A percentile compares a stretch with the other conserved stretches of the same genome.
Conservation (phyloP, 257 asterid genomes). For the Knoxia roxburghii region DNA sequence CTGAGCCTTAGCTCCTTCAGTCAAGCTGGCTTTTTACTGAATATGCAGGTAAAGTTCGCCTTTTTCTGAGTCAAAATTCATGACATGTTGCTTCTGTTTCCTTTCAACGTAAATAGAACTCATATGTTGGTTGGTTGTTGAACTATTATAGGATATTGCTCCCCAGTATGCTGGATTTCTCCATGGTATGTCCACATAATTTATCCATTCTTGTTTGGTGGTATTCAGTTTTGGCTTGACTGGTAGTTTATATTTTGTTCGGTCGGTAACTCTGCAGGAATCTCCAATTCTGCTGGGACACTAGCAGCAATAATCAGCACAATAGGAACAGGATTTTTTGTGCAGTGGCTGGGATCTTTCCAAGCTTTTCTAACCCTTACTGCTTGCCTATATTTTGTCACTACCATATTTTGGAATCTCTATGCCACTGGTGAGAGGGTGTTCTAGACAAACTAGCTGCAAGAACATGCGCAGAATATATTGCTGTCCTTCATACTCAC, state of each 20-base stretch:
- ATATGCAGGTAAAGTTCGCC: constrained; percentile 75
- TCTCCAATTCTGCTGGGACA: constrained; percentile 93
- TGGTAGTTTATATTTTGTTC: not conserved
- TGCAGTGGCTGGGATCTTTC: constrained; percentile 90
- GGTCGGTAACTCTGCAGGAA: constrained; percentile 38
- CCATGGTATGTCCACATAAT: constrained; percentile 46
- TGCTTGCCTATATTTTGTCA: constrained; percentile 73
- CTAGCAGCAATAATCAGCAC: constrained; percentile 88
- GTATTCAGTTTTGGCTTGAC: not conserved
- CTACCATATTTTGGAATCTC: constrained; percentile 79
- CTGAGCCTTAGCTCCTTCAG: constrained; percentile 88
- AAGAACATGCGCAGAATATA: not conserved
- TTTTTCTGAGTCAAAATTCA: not conserved
- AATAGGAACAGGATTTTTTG: constrained; percentile 81
- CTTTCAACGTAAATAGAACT: constrained; percentile 4
- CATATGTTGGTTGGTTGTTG: constrained; percentile 8
- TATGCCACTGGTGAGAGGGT: constrained; percentile 89
- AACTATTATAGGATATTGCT: constrained; percentile 86
- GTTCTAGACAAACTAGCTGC: constrained; percentile 35
- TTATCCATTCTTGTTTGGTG: not conserved
- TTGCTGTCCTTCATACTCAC: not conserved
- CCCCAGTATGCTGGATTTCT: constrained; percentile 86
- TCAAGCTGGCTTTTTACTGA: constrained; percentile 92
- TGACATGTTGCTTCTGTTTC: not conserved
- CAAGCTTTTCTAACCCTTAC: constrained; percentile 85